Conservation (phyloP, 352 stramenopile species). For the Phytopythium delawarense region DNA sequence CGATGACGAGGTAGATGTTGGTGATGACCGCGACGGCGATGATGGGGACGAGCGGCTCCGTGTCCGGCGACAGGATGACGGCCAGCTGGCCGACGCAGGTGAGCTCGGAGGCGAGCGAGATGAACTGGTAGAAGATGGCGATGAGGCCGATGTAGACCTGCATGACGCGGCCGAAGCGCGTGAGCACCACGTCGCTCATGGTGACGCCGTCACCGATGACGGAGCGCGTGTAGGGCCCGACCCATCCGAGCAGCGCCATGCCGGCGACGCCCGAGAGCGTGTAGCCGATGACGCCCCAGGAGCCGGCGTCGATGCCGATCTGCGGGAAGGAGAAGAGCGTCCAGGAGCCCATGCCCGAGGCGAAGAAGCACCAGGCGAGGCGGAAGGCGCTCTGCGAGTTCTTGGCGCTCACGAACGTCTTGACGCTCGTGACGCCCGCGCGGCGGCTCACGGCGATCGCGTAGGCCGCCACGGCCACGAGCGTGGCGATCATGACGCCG, state of each 20-base stretch:
- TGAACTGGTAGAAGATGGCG: conserved; percentile 80
- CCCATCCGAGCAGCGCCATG: conserved; percentile 46
- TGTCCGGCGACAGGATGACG: conserved; percentile 38
- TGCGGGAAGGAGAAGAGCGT: conserved; percentile 74
- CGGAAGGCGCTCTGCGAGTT: conserved; percentile 52
- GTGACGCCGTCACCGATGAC: conserved; percentile 67
- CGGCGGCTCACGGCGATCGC: conserved; percentile 57
- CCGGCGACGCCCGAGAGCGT: conserved; percentile 55
- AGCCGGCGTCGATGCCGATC: conserved; percentile 64
- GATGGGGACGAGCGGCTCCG: conserved; percentile 54
- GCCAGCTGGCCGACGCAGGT: conserved; percentile 58
- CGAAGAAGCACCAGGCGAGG: conserved; percentile 79
- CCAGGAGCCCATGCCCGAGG: conserved; percentile 69
- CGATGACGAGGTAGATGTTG: conserved; percentile 72
- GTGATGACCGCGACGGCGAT: conserved; percentile 55
- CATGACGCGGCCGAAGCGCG: conserved; percentile 58
- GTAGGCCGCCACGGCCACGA: conserved; percentile 56
- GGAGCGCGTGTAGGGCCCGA: conserved; percentile 54
- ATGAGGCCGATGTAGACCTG: conserved; percentile 65
- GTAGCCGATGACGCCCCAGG: conserved; percentile 78
- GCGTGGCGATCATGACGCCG: conserved; percentile 52
- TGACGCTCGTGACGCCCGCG: conserved; percentile 47
- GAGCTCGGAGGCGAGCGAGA: conserved; percentile 69
- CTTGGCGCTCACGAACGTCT: conserved; percentile 71
- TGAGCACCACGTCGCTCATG: conserved; percentile 63